These are phyloP conservation scores for Cladosporium sp. DNA, from an alignment of 2,329 filamentous ascomycete species.

Conservation along the genomic window DNA sequence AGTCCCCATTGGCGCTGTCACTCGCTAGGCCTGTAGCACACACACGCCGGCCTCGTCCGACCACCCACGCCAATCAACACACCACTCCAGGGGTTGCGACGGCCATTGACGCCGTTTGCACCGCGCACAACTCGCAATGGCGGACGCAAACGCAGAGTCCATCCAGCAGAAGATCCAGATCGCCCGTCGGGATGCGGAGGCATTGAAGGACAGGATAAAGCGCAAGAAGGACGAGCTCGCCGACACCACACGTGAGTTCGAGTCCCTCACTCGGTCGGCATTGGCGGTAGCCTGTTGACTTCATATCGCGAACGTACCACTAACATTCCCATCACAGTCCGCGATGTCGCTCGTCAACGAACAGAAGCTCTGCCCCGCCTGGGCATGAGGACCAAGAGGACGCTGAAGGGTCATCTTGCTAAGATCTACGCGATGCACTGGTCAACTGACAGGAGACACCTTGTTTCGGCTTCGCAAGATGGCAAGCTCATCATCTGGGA, in stretches of 20 bases:
- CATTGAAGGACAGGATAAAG: constrained; percentile 97
- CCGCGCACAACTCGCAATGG: constrained; percentile 31
- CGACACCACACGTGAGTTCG: constrained; percentile 84
- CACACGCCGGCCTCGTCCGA: constrained; percentile 6
- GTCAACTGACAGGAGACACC: constrained; percentile 95
- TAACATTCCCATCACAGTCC: constrained; percentile 54
- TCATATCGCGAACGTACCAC: constrained; percentile 3
- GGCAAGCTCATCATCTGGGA: constrained; percentile 99
- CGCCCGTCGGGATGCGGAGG: constrained; percentile 95
- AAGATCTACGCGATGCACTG: constrained; percentile 99
- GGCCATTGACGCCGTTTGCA: constrained; percentile 13
- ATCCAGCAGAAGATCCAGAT: constrained; percentile 72
- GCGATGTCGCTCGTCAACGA: constrained; percentile 84
- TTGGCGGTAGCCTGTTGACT: neutral
- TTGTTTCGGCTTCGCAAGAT: constrained; percentile 96
- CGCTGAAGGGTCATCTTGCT: constrained; percentile 92
- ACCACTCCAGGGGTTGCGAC: constrained; percentile 13
- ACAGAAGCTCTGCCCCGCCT: constrained; percentile 90
- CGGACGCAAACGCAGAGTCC: constrained; percentile 47
- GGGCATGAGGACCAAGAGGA: constrained; percentile 95
- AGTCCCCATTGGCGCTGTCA: neutral
- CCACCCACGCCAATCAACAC: neutral
- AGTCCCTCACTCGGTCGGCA: neutral
- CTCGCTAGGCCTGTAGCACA: constrained; percentile 6
- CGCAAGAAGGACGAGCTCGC: constrained; percentile 99